Evolutionary conservation across 129 eudicot genomes (phyloP), one percentile per base, ranked within the genome.

Genomic region (Rutidosis leptorrhynchoides): DNA sequence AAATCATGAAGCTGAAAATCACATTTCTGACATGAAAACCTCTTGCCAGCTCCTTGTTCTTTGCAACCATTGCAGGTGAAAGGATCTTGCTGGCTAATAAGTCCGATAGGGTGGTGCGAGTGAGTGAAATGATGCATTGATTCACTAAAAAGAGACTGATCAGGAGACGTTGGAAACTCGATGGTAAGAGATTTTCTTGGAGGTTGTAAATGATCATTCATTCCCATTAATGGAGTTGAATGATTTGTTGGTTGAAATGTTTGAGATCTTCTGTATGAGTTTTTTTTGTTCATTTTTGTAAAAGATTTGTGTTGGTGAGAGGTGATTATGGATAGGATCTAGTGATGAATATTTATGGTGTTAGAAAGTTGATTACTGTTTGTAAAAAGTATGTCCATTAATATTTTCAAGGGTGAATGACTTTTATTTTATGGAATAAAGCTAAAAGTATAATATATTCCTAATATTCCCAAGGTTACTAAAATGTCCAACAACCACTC

Each of bases 1-100:
- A 90, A 90, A 28, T 87, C 88, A 67, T 90, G 97, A 11, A 90
- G 83, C 88, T 90, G 95, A 72, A 90, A 90, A 24, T 84, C 84
- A 58, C 97, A 90, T 62, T 80, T 67, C 43, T 70, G 85, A 74
- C 97, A 90, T 1, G 89, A 64, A 15, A 79, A 84, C 45, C 95
- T 80, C 64, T 67, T 82, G 69, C 97, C 95, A 1, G 90, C 88
- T 2, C 97, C 97, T 12, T 75, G 79, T 64, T 90, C 97, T 74
- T 85, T 90, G 83, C 97, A 90, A 55, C 95, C 97, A n/a, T 70
- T 43, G 74, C 97, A 90, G 26, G 81, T 75, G 74, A 84, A 87
- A 40, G 78, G 78, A 24, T 75, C 86, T 0, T 74, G 69, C 26
- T 65, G 69, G 29, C 64, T 77, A 12, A 87, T 62, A 5, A 76